These are phyloP conservation scores for Citrus medica DNA, from an alignment of 345 rosid genomes.

Conservation along the genomic window DNA sequence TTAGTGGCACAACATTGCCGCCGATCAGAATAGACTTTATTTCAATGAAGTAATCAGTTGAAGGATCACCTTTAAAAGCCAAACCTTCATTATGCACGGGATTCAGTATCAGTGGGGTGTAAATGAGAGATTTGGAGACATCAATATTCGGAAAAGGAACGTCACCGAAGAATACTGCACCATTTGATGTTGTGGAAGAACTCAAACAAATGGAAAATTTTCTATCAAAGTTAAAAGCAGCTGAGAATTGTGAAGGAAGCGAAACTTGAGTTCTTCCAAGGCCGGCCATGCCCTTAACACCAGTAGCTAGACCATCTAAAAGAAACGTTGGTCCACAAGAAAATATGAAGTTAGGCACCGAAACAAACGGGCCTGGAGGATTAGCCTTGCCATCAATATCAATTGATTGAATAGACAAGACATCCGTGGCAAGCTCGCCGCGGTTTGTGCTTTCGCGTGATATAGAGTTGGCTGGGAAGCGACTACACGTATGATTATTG, in stretches of 20 bases:
- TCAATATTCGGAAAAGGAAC: conserved; percentile 33
- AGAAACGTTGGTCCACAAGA: conserved; percentile 22
- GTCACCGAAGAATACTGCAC: conserved; percentile 37
- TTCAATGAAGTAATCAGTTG: conserved; percentile 41
- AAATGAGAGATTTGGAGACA: conserved; percentile 29
- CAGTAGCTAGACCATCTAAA: conserved; percentile 22
- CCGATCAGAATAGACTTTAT: conserved; percentile 39
- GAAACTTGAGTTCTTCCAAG: conserved; percentile 30
- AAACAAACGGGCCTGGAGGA: conserved; percentile 27
- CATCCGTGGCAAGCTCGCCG: conserved; percentile 15
- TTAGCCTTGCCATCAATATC: conserved; percentile 35
- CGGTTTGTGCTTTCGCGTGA: no score
- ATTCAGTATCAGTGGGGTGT: conserved; percentile 40
- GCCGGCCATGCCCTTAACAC: conserved; percentile 38
- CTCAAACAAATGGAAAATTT: conserved; percentile 37
- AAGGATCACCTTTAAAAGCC: conserved; percentile 16
- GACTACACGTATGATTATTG: conserved; percentile 26
- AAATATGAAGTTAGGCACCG: conserved; percentile 29
- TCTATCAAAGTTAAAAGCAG: conserved; percentile 21
- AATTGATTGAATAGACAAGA: conserved; percentile 26
- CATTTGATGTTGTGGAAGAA: conserved; percentile 12
- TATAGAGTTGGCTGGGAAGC: conserved; percentile 30
- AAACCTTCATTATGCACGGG: conserved; percentile 29
- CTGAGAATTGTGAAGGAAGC: conserved; percentile 28
- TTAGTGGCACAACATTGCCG: conserved; percentile 28